These are phyloP conservation scores for Stenocarpella maydis DNA, from an alignment of 2,329 filamentous ascomycete genomes.

Conservation along the genomic window DNA sequence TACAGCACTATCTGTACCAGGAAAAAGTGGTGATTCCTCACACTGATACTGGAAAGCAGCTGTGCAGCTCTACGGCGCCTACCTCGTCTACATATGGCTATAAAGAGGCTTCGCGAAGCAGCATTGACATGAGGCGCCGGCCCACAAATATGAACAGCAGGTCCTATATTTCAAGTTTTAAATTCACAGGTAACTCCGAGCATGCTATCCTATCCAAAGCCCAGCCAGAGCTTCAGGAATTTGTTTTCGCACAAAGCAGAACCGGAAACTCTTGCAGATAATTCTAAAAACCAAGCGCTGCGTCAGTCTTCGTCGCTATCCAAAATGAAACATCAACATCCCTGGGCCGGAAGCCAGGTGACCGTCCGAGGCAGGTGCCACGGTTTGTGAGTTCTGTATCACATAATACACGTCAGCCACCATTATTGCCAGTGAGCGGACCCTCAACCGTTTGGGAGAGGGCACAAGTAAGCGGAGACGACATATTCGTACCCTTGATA, in stretches of 20 bases:
- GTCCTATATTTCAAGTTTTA: too few relatives aligned
- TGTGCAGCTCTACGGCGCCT: background rate
- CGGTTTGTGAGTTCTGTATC: conserved; percentile 42
- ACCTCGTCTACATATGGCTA: background rate
- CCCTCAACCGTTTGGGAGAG: background rate
- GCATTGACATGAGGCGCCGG: too few relatives aligned
- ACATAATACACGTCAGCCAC: conserved; percentile 3
- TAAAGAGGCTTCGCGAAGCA: background rate
- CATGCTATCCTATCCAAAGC: background rate
- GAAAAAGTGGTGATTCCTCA: background rate
- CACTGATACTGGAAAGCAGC: background rate
- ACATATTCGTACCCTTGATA: conserved; percentile 38
- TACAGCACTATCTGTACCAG: background rate
- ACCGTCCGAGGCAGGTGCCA: conserved; percentile 43
- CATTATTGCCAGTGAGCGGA: background rate
- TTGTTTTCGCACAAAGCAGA: background rate
- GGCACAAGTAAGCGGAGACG: background rate
- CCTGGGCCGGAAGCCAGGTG: conserved; percentile 42
- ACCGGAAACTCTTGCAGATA: background rate
- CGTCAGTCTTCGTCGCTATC: conserved; percentile 30
- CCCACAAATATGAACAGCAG: too few relatives aligned
- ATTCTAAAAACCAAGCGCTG: background rate
- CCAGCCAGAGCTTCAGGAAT: background rate
- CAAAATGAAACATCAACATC: conserved; percentile 45
- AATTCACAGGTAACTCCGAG: background rate